phyloP scores from a whole-genome alignment of 2,329 filamentous ascomycete species.

The Phialemoniopsis sp. region DNA sequence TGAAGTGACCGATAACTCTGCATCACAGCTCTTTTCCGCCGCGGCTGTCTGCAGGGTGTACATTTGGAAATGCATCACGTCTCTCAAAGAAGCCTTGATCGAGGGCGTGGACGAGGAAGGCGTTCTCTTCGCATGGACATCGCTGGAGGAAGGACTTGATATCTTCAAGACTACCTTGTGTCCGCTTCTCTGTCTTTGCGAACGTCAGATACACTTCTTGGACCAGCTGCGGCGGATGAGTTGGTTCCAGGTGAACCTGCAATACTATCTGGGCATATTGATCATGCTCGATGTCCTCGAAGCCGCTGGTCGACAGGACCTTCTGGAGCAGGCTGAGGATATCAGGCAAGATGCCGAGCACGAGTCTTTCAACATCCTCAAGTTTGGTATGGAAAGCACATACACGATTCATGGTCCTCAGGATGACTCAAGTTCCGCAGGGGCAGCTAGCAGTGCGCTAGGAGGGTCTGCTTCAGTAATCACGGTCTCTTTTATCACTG shows the following conservation, averaged over 20 bases:
- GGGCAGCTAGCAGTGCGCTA: no score
- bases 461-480: no score
- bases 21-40: slow-evolving; percentile 2
- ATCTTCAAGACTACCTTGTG: slow-evolving; percentile 1
- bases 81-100: slow-evolving; percentile 10
- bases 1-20: background rate
- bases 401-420: slow-evolving; percentile 2
- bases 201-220: slow-evolving; percentile 6
- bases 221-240: slow-evolving; percentile 2
- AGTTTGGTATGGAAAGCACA: slow-evolving; percentile 8
- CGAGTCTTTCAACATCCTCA: slow-evolving; percentile 8
- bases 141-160: slow-evolving; percentile 1
- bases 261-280: slow-evolving; percentile 7
- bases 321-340: slow-evolving; percentile 1
- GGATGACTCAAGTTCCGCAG: no score
- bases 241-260: slow-evolving; percentile 7
- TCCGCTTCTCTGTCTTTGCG: slow-evolving; percentile 5
- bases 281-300: slow-evolving; percentile 6
- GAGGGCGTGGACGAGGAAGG: slow-evolving; percentile 9
- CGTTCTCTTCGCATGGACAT: slow-evolving; percentile 7
- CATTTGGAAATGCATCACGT: slow-evolving; percentile 9
- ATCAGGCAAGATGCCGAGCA: slow-evolving; percentile 6
- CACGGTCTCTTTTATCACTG: no score
- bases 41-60: slow-evolving; percentile 6
- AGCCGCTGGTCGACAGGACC: background rate